Percentiles rank a stretch among this genome's conserved stretches.
These are phyloP conservation scores for Zhuliangozyma parablackwelliae DNA, from an alignment of 1,139 yeast genomes.

Conservation along the genomic window DNA sequence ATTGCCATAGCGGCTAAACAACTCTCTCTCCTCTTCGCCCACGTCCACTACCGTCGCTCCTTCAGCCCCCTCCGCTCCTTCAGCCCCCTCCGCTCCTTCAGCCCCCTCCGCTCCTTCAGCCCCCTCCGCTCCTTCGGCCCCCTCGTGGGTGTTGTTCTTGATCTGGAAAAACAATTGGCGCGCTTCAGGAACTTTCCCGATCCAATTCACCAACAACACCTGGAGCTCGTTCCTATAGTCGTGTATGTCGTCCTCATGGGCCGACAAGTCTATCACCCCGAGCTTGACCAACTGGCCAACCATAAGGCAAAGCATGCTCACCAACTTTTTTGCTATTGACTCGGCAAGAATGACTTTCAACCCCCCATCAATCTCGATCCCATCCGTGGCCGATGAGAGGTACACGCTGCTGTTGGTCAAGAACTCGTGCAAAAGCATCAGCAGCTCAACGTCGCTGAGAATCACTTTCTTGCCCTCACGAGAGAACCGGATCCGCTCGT, in stretches of 20 bases:
- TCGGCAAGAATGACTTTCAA: constrained; percentile 31
- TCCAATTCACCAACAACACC: constrained; percentile 57
- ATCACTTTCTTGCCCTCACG: constrained; percentile 47
- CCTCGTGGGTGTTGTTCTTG: constrained; percentile 20
- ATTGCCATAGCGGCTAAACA: constrained; percentile 12
- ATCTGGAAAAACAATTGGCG: constrained; percentile 34
- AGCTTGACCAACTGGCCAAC: constrained; percentile 44
- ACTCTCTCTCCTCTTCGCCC: constrained; percentile 1
- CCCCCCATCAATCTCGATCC: constrained; percentile 33
- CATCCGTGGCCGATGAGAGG: constrained; percentile 35
- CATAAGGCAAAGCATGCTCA: constrained; percentile 59
- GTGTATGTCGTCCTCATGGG: constrained; percentile 24
- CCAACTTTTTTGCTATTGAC: constrained; percentile 45
- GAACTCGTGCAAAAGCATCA: constrained; percentile 68
- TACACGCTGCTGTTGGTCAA: constrained; percentile 51
- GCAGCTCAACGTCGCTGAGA: constrained; percentile 53
- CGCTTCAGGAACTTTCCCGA: constrained; percentile 45
- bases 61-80: no score
- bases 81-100: no score
- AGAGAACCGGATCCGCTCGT: constrained; percentile 40
- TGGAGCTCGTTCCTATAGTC: constrained; percentile 57
- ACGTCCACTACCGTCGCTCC: no score
- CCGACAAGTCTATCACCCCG: constrained; percentile 37
- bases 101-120: no score
- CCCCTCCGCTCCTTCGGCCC: no score